phyloP scores from a whole-genome alignment of 2,329 filamentous ascomycete genomes.

The Pezicula carpinea region DNA sequence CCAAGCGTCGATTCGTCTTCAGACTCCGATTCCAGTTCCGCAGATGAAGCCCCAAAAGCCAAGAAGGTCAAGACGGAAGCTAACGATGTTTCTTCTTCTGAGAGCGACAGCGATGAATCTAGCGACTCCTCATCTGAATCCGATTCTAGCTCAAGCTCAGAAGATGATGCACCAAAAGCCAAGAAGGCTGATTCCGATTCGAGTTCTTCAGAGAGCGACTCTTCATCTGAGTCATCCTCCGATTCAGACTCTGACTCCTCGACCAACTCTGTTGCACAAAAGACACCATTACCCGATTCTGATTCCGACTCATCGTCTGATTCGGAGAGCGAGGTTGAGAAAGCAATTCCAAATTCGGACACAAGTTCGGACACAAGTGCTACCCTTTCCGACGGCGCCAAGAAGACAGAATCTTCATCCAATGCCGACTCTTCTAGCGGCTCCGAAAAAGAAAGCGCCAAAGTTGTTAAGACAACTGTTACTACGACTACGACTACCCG shows the following conservation, averaged over 20 bases:
- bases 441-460: constrained; percentile 19
- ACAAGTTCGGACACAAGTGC: constrained; percentile 28
- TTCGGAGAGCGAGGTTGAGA: constrained; percentile 37
- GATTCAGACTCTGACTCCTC: constrained; percentile 22
- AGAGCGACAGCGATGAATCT: constrained; percentile 5
- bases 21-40: constrained; percentile 39
- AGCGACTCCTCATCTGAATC: constrained; percentile 27
- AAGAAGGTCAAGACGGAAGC: constrained; percentile 47
- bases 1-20: constrained; percentile 32
- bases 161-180: constrained; percentile 37
- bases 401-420: constrained; percentile 18
- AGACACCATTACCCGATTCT: constrained; percentile 23
- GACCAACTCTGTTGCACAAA: constrained; percentile 23
- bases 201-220: constrained; percentile 21
- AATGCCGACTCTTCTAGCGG: constrained; percentile 18
- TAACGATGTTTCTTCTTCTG: constrained; percentile 24
- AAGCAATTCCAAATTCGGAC: constrained; percentile 44
- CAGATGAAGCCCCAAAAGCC: constrained; percentile 40
- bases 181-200: constrained; percentile 43
- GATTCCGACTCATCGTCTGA: constrained; percentile 30
- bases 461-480: constrained; percentile 25
- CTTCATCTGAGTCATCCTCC: constrained; percentile 27
- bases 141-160: constrained; percentile 22
- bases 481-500: constrained; percentile 27
- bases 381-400: constrained; percentile 25